Evolutionary conservation across 805 yeast genomes (phyloP).

Genomic region (Metschnikowia sp.): DNA sequence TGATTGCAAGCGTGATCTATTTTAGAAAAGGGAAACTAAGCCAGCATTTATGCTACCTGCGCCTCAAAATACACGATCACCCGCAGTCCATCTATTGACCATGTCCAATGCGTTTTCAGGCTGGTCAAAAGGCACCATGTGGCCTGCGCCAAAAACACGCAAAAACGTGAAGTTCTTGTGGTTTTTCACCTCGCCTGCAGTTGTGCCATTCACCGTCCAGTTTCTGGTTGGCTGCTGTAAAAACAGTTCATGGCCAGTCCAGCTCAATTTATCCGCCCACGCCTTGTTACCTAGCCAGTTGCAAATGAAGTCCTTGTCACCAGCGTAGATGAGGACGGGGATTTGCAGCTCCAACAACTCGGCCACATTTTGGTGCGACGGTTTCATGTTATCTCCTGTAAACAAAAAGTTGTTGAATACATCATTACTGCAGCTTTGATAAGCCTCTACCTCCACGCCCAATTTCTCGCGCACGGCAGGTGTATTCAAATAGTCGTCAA

Average conservation of each 20-base stretch:
- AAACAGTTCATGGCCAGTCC: slow-evolving; percentile 36
- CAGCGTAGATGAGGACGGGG: slow-evolving; percentile 86
- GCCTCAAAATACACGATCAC: slow-evolving; percentile 41
- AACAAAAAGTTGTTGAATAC: slow-evolving; percentile 77
- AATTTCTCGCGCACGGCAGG: slow-evolving; percentile 75
- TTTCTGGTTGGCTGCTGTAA: slow-evolving; percentile 35
- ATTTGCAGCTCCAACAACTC: slow-evolving; percentile 57
- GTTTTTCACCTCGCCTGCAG: slow-evolving; percentile 70
- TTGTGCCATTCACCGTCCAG: slow-evolving; percentile 39
- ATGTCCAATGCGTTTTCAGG: slow-evolving; percentile 76
- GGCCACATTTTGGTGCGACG: slow-evolving; percentile 73
- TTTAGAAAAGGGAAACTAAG: neutral
- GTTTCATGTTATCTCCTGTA: slow-evolving; percentile 90
- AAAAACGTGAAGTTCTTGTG: slow-evolving; percentile 71
- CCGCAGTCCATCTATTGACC: slow-evolving; percentile 82
- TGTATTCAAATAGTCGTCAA: slow-evolving; percentile 74
- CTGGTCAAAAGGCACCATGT: slow-evolving; percentile 92
- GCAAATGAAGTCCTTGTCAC: slow-evolving; percentile 89
- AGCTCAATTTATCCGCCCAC: slow-evolving; percentile 56
- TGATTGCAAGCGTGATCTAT: no score
- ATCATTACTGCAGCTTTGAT: slow-evolving; percentile 70
- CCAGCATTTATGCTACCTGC: neutral
- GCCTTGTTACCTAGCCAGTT: slow-evolving; percentile 90
- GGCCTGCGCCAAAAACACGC: slow-evolving; percentile 87
- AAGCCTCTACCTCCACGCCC: slow-evolving; percentile 85